Conservation (phyloP, 176 grass and related monocot genomes). For the Rhynchospora pubera region DNA sequence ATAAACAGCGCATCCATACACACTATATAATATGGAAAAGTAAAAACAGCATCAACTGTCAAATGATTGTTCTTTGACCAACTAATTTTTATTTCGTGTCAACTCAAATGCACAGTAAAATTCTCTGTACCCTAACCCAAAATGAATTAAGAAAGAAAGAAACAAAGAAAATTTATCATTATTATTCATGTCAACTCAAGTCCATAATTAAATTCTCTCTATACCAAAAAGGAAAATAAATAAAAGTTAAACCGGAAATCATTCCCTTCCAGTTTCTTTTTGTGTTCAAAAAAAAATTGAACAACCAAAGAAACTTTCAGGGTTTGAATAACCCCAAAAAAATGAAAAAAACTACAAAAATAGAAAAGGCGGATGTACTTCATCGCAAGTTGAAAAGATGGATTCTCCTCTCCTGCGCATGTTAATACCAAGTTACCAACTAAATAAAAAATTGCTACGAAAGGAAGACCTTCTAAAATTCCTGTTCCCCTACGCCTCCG, state of each 20-base stretch:
- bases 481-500: background rate
- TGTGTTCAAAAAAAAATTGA: background rate
- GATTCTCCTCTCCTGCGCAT: background rate
- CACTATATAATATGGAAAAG: background rate
- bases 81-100: background rate
- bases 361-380: background rate
- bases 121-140: too few relatives aligned
- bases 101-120: too few relatives aligned
- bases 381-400: background rate
- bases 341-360: background rate
- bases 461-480: background rate
- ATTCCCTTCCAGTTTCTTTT: slow-evolving; percentile 7
- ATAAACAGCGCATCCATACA: background rate
- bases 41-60: background rate
- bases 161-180: background rate
- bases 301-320: background rate
- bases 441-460: background rate
- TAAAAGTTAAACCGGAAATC: background rate
- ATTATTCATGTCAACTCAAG: slow-evolving; percentile 5
- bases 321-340: background rate
- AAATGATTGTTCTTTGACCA: slow-evolving; percentile 9
- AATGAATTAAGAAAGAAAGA: too few relatives aligned
- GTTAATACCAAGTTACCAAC: background rate
- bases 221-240: background rate
- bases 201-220: slow-evolving; percentile 2